Base-by-base conservation (phyloP, 192 early-diverging fungal genomes). In the Entomortierella chlamydospora region DNA sequence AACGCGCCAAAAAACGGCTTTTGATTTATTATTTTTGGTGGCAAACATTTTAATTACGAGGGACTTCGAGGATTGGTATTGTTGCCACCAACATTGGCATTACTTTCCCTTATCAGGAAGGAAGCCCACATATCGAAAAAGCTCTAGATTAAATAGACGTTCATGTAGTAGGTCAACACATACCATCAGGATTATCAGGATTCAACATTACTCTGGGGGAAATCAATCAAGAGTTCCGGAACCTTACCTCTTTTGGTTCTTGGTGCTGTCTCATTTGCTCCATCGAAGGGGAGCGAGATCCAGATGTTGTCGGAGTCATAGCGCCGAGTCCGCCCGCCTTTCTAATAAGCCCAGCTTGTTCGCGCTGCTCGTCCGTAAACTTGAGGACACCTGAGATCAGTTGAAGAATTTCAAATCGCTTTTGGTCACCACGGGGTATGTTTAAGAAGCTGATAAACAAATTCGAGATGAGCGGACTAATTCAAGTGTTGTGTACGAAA, bases 381-480 rank as follows among this genome's bases (percentile, higher is more conserved):
- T 95, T 90, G 39, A 99, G 82, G 22, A 98, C 93, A 69, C 87
- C 93, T 17, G 94, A 91, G 81, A 99, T 96, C 52, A 99, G 87
- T 55, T 90, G 90, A 68, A 99, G 76, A 49, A 97, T 94, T 73
- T 99, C 96, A 72, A 89, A 99, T 34, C 95, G 87, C 81, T 96
- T 97, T 41, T 90, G 86, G 78, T 97, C 96, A 47, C 96, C 96
- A 28, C 95, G 89, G 28, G 93, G 92, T 45, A 94, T 86, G 56
- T 88, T 86, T 54, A 97, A 81, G 79, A 97, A 99, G 1, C 91
- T 89, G 47, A 98, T 92, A 47, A 99, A 82, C 9, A 99, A 88
- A 61, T 97, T 97, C 51, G 95, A 91, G 29, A 98, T 92, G 10
- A 99, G 87, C 31, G 91, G 91, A 64, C 96, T 90, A 83, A 58